Percentiles rank a stretch among this genome's conserved stretches.
Conservation (phyloP, 352 stramenopile genomes). For the Blastocystis sp. region DNA sequence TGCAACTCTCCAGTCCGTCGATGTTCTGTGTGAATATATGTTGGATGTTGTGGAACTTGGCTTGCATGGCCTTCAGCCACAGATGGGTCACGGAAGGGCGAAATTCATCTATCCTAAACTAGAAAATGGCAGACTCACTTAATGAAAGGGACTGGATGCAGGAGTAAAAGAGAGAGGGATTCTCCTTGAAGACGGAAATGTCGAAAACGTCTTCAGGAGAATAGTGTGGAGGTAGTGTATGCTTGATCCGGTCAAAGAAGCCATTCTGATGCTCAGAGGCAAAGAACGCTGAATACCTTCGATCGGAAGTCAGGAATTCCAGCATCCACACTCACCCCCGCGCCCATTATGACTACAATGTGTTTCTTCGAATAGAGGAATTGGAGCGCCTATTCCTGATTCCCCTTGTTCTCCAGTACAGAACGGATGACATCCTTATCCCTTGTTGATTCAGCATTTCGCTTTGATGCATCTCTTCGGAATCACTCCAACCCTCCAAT, state of each 20-base stretch:
- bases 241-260: slow-evolving; percentile 32
- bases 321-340: slow-evolving; percentile 50
- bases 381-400: slow-evolving; percentile 23
- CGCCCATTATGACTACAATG: slow-evolving; percentile 40
- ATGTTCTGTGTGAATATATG: slow-evolving; percentile 57
- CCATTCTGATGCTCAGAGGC: slow-evolving; percentile 13
- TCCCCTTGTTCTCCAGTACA: not conserved
- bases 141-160: not conserved
- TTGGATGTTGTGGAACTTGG: not conserved
- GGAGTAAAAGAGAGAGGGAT: slow-evolving; percentile 43
- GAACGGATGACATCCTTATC: not conserved
- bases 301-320: slow-evolving; percentile 61
- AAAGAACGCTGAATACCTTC: not conserved
- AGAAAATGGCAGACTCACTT: not conserved
- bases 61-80: slow-evolving; percentile 19
- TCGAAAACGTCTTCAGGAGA: slow-evolving; percentile 46
- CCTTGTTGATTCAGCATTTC: not conserved
- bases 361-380: not conserved
- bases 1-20: slow-evolving; percentile 17
- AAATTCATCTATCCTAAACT: not conserved
- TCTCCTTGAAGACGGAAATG: slow-evolving; percentile 27
- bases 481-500: no score
- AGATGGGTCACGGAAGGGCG: slow-evolving; percentile 8
- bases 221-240: not conserved
- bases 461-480: no score